These are phyloP conservation scores for Heteromeles arbutifolia DNA, from an alignment of 306 rosid species.

Conservation along the genomic window DNA sequence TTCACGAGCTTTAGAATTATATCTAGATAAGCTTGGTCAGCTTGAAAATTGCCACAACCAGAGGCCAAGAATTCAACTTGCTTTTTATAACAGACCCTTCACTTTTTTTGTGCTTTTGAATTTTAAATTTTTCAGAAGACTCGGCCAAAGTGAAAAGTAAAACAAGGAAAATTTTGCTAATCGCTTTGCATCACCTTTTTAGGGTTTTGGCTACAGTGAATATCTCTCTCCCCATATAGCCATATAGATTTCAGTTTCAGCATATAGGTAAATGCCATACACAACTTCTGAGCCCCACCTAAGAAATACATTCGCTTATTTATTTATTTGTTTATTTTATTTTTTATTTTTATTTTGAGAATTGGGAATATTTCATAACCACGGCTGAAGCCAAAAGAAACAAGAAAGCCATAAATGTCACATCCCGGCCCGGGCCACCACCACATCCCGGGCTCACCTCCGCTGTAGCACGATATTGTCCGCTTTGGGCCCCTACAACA, in stretches of 20 bases:
- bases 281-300: not conserved
- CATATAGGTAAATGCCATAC: not conserved
- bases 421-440: too few species aligned
- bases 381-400: too few species aligned
- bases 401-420: too few species aligned
- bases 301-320: too few species aligned
- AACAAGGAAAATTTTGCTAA: not conserved
- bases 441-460: too few species aligned
- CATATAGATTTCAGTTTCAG: not conserved
- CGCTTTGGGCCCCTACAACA: too few species aligned
- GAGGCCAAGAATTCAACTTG: not conserved
- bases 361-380: too few species aligned
- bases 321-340: too few species aligned
- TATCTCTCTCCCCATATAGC: not conserved
- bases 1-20: not conserved
- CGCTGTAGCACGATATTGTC: too few species aligned
- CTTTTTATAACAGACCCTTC: not conserved
- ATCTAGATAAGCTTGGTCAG: not conserved
- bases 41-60: not conserved
- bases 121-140: not conserved
- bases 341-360: too few species aligned
- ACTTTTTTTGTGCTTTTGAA: not conserved
- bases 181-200: not conserved
- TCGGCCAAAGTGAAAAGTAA: not conserved
- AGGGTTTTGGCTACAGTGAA: not conserved